Evolutionary conservation across 2,329 filamentous ascomycete species (phyloP), one percentile per base, ranked within the genome.

Genomic region (Colletotrichum sp.): DNA sequence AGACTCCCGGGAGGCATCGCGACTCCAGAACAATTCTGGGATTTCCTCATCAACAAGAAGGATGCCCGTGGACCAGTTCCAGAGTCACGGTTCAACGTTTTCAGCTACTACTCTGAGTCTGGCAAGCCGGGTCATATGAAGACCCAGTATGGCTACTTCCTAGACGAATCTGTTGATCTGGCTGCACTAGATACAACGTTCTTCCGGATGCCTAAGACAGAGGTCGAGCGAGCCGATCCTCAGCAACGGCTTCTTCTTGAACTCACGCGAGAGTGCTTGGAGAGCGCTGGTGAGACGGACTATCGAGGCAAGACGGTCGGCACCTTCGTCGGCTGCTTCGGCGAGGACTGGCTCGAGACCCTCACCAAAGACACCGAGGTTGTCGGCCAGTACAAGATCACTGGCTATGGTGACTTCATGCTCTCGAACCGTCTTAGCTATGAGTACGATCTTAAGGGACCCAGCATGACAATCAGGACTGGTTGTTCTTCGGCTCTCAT

Each of bases 401-500:
- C 60, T 12, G 69, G 69, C 3, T 36, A 66, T 26, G 80, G 76
- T 3, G 79, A 82, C 44, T 80, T 80, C 66, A 78, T 80, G 26
- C 24, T 84, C 2, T 73, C 82, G 8, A 85, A 85, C 52, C 78
- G 84, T 0, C 69, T 82, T 1, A 81, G 80, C 2, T 83, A 85
- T 30, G 81, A 84, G 59, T 82, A 81, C 30, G 79, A 83, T 57
- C 75, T 86, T 3, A 80, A 71, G 8, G 84, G 84, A 0, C 83
- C 84, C 0, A 81, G 83, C 30, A 78, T 85, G 76, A 82, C 80
- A 2, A 77, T 86, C 24, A 78, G 83, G 7, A 86, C 85, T 2
- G 85, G 80, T 2, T 87, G 85, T 66, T 86, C 84, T 0, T 80
- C 83, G 1, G 77, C 81, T 2, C 63, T 86, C 3, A 75, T 81